These are phyloP conservation scores for Zoysia pacifica DNA, from an alignment of 176 grass and related monocot genomes.

Conservation along the genomic window DNA sequence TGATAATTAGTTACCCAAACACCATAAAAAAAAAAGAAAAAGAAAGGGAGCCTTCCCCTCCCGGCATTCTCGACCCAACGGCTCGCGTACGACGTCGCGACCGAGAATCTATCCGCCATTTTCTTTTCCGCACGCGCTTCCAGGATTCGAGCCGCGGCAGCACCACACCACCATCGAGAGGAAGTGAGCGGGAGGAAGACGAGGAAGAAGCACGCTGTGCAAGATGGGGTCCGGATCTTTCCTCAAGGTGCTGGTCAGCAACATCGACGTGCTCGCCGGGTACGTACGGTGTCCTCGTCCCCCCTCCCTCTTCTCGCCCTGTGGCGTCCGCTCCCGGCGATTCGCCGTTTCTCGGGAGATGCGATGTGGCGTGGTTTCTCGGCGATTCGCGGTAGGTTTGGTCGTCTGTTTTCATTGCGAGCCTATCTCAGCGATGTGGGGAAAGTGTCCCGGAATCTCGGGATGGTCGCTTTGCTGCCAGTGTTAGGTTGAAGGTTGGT, in stretches of 20 bases:
- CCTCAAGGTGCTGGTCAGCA: slow-evolving; percentile 80
- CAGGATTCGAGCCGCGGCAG: neutral
- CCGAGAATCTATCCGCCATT: slow-evolving; percentile 1
- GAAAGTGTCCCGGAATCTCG: slow-evolving; percentile 32
- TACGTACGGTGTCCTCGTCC: slow-evolving; percentile 21
- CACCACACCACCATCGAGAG: neutral
- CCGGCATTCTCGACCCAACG: neutral
- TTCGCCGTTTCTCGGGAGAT: neutral
- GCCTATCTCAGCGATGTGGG: neutral
- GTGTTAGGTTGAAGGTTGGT: neutral
- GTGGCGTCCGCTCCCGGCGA: neutral
- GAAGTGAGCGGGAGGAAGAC: too few relatives aligned
- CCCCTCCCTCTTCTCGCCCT: neutral
- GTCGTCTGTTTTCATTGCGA: neutral
- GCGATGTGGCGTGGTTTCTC: neutral
- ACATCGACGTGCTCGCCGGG: slow-evolving; percentile 87
- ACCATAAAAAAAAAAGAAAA: slow-evolving; percentile 11
- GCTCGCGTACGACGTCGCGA: neutral
- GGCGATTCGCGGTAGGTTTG: neutral
- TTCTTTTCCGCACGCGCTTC: slow-evolving; percentile 19
- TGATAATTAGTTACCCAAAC: neutral
- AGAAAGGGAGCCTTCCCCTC: neutral
- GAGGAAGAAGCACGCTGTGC: neutral
- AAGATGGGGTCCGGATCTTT: slow-evolving; percentile 95
- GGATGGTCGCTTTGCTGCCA: neutral